A percentile compares a stretch with the other conserved stretches of the same genome.
phyloP scores from a whole-genome alignment of 2,329 filamentous ascomycete species.

The Pestalotiopsis sp. region DNA sequence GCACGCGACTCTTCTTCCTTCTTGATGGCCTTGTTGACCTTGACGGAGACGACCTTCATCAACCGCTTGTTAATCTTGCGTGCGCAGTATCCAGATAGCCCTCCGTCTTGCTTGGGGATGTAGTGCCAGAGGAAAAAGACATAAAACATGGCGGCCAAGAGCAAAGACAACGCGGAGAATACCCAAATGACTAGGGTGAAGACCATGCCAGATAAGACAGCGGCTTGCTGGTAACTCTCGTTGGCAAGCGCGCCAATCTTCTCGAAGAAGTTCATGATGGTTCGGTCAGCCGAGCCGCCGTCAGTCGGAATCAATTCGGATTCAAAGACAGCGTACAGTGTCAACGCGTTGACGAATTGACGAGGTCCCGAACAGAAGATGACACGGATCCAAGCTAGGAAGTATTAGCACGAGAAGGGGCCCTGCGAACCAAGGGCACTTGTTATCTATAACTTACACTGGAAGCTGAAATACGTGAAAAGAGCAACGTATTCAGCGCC shows the following conservation, averaged over 20 bases:
- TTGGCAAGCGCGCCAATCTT: constrained; percentile 77
- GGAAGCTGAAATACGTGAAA: constrained; percentile 83
- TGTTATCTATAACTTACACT: constrained; percentile 47
- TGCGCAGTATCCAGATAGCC: constrained; percentile 82
- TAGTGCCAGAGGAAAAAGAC: constrained; percentile 90
- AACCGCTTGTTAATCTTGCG: constrained; percentile 88
- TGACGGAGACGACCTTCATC: constrained; percentile 80
- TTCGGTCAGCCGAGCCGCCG: constrained; percentile 57
- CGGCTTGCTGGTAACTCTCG: constrained; percentile 74
- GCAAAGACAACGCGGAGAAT: constrained; percentile 74
- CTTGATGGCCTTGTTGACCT: constrained; percentile 85
- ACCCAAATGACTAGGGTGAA: constrained; percentile 92
- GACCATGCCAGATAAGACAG: constrained; percentile 87
- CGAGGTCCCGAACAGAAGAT: constrained; percentile 90
- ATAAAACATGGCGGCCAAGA: constrained; percentile 79
- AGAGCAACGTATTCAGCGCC: constrained; percentile 88
- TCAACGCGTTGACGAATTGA: constrained; percentile 87
- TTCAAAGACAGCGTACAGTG: constrained; percentile 81
- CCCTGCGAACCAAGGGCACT: neutral
- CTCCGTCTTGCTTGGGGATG: constrained; percentile 80
- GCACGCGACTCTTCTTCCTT: constrained; percentile 70
- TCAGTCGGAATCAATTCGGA: constrained; percentile 69
- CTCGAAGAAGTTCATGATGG: constrained; percentile 76
- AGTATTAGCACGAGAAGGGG: constrained; percentile 20
- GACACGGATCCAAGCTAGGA: constrained; percentile 79